Evolutionary conservation across 176 grass and related monocot species (phyloP).

Genomic region (Carex kokanica): DNA sequence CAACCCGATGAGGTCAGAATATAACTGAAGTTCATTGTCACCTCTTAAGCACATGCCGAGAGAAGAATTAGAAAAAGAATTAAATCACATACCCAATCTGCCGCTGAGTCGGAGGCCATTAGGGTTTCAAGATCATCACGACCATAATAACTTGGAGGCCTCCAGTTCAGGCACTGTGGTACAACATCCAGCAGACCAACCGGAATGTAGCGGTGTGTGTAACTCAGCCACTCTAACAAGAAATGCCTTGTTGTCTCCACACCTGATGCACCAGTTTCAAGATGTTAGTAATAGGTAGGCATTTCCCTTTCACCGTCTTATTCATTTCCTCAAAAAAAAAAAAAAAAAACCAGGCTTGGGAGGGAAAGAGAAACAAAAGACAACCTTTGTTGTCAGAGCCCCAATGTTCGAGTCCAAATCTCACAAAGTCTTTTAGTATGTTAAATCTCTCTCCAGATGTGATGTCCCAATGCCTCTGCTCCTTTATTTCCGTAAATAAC

Average conservation of each 20-base stretch:
- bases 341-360: neutral
- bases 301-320: neutral
- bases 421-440: constrained; percentile 85
- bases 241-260: constrained; percentile 90
- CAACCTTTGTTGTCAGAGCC: constrained; percentile 90
- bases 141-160: constrained; percentile 68
- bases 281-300: neutral
- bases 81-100: constrained; percentile 63
- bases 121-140: constrained; percentile 91
- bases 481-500: constrained; percentile 99
- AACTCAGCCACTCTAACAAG: constrained; percentile 89
- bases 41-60: neutral
- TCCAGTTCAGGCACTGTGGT: constrained; percentile 83
- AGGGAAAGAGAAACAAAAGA: neutral
- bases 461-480: constrained; percentile 94
- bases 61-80: neutral
- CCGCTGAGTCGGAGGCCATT: constrained; percentile 89
- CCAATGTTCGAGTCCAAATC: constrained; percentile 84
- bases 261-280: constrained; percentile 34
- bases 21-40: neutral
- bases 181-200: constrained; percentile 75
- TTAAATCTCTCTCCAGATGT: constrained; percentile 70
- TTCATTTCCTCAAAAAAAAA: neutral
- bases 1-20: neutral
- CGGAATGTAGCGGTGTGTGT: constrained; percentile 74